Evolutionary conservation across 257 asterid species (phyloP).

Genomic region (Solanum medicagineum): DNA sequence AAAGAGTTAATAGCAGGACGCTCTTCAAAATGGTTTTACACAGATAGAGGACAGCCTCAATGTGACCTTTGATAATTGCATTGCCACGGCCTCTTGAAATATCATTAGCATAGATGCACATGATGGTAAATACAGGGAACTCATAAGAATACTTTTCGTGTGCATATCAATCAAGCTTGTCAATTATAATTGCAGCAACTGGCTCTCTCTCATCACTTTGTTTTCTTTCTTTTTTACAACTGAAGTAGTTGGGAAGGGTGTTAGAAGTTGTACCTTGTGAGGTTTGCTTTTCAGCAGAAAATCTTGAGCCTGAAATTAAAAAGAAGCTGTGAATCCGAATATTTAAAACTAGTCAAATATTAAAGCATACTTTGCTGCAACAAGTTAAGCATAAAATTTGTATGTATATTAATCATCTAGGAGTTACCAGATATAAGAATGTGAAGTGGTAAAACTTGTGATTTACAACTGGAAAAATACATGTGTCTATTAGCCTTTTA

Average conservation of each 20-base stretch:
- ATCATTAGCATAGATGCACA: background rate
- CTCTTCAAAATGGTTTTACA: background rate
- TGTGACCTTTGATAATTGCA: background rate
- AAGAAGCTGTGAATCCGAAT: background rate
- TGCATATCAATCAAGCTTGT: background rate
- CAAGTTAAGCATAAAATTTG: background rate
- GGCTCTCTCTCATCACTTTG: background rate
- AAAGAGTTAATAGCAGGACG: background rate
- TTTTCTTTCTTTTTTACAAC: background rate
- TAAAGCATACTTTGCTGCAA: background rate
- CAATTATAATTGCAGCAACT: background rate
- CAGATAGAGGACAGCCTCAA: background rate
- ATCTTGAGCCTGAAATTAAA: conserved; percentile 51
- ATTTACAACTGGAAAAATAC: background rate
- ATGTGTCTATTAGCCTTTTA: background rate
- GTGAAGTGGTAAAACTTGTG: background rate
- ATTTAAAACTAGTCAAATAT: background rate
- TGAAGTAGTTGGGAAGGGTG: background rate
- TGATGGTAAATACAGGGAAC: background rate
- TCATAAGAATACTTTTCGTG: background rate
- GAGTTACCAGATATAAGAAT: background rate
- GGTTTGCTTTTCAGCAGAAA: conserved; percentile 71
- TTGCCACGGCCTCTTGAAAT: background rate
- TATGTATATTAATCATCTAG: background rate
- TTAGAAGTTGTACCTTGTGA: conserved; percentile 58